Evolutionary conservation across 352 stramenopile genomes (phyloP), one percentile per base, ranked within the genome.

Genomic region (Phytophthora foliorum): DNA sequence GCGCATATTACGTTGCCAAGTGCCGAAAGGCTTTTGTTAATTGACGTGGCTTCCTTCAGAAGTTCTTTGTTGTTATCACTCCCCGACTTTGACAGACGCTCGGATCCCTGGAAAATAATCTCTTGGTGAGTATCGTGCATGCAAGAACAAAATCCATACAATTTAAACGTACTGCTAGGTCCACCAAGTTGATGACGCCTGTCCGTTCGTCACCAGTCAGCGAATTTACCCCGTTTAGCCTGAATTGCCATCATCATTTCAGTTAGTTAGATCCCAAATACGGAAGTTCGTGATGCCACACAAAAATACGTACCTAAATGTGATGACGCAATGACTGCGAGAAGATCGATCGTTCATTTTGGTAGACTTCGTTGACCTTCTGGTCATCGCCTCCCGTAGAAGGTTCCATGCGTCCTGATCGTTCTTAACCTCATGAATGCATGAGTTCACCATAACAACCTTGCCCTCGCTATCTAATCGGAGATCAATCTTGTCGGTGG

Each of bases 261-360:
- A 51, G n/a, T 2, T 21, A 6, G 41, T 68, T 57, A 64, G 24
- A 49, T 13, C 6, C 29, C 16, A 9, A 41, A 48, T 2, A 27
- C 10, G 36, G 13, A 32, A 63, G 11, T 1, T 54, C 34, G 39
- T 19, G 38, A 41, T 13, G 25, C 5, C 22, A 29, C 36, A 3
- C 19, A 45, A 9, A 29, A 19, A 44, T 48, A n/a, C 74, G 29
- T 71, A 93, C 87, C 81, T 79, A 66, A 95, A 93, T 10, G 86
- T 91, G 51, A 93, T 94, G 27, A 96, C 86, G 56, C 85, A 95
- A 67, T 97, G 89, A 32, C 88, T 95, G 39, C 89, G 73, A 11
- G 89, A 96, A 19, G 89, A 96, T 22, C 76, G 82, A 44, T 95
- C 83, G 54, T 96, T 96, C 82, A 93, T 91, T 67, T 86, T 93